Evolutionary conservation across 225 moss, liverwort and hornwort species (phyloP).

Genomic region (Sphagnum contortum): DNA sequence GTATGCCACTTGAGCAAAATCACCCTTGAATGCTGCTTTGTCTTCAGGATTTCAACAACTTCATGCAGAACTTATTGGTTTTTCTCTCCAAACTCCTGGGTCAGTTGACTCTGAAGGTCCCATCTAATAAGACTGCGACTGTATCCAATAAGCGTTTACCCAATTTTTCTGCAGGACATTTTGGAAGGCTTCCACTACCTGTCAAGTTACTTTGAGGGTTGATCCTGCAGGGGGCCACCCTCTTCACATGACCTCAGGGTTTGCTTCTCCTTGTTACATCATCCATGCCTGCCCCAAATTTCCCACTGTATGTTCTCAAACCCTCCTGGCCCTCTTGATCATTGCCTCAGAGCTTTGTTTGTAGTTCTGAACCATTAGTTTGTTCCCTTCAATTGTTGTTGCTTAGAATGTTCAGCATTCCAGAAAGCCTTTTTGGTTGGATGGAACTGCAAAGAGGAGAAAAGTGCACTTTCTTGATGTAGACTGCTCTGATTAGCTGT

Average conservation of each 20-base stretch:
- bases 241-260: background rate
- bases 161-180: slow-evolving; percentile 43
- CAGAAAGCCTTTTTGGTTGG: slow-evolving; percentile 14
- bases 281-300: slow-evolving; percentile 13
- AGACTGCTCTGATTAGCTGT: slow-evolving; percentile 28
- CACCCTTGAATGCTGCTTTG: slow-evolving; percentile 30
- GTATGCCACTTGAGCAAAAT: slow-evolving; percentile 20
- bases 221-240: slow-evolving; percentile 29
- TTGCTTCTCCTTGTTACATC: slow-evolving; percentile 7
- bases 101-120: slow-evolving; percentile 56
- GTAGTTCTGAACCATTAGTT: slow-evolving; percentile 26
- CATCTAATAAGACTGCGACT: slow-evolving; percentile 62
- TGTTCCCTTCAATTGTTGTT: slow-evolving; percentile 17
- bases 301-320: slow-evolving; percentile 8
- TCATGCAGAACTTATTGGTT: slow-evolving; percentile 39
- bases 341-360: slow-evolving; percentile 8
- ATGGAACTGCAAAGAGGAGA: slow-evolving; percentile 51
- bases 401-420: slow-evolving; percentile 38
- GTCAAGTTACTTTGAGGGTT: slow-evolving; percentile 65
- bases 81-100: slow-evolving; percentile 26
- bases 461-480: slow-evolving; percentile 42
- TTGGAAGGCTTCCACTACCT: slow-evolving; percentile 54
- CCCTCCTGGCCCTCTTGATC: background rate
- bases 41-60: slow-evolving; percentile 16
- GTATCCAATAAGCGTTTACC: slow-evolving; percentile 42